Conservation (phyloP, 129 eudicot genomes). For the Pseudognaphalium luteoalbum region DNA sequence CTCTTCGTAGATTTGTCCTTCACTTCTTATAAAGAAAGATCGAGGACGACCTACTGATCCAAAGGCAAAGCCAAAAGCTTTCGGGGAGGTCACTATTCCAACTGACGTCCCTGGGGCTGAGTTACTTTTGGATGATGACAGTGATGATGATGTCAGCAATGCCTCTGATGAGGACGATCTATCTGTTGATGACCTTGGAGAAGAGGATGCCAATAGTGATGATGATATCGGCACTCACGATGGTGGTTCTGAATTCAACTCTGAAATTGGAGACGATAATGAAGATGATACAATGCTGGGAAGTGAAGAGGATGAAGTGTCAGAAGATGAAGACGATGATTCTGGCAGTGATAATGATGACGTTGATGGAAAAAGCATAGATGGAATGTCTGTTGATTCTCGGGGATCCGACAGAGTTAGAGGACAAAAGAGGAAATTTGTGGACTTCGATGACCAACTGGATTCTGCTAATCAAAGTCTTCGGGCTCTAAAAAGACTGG, state of each 20-base stretch:
- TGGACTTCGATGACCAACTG: constrained; percentile 67
- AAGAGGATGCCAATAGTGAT: constrained; percentile 39
- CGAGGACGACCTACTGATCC: constrained; percentile 81
- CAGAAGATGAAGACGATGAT: constrained; percentile 46
- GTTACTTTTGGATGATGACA: constrained; percentile 49
- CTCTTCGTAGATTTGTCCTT: constrained; percentile 74
- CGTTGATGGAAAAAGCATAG: constrained; percentile 29
- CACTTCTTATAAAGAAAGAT: constrained; percentile 84
- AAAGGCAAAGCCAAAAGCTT: constrained; percentile 93
- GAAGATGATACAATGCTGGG: constrained; percentile 32
- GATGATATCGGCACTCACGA: constrained; percentile 38
- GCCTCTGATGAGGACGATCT: constrained; percentile 34
- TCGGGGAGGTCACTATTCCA: constrained; percentile 74
- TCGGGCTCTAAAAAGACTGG: constrained; percentile 80
- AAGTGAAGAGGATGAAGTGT: constrained; percentile 33
- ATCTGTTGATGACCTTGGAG: constrained; percentile 24
- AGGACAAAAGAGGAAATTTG: constrained; percentile 68
- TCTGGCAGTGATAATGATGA: constrained; percentile 40
- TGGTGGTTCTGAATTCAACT: constrained; percentile 38
- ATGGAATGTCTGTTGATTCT: constrained; percentile 37
- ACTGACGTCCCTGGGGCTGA: constrained; percentile 82
- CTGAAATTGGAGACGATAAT: constrained; percentile 18
- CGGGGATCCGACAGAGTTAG: constrained; percentile 18
- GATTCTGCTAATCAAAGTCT: constrained; percentile 76
- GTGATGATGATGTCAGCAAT: constrained; percentile 38